Conservation (phyloP, 1,284 basidiomycete species). For the Papiliotrema flavescens region DNA sequence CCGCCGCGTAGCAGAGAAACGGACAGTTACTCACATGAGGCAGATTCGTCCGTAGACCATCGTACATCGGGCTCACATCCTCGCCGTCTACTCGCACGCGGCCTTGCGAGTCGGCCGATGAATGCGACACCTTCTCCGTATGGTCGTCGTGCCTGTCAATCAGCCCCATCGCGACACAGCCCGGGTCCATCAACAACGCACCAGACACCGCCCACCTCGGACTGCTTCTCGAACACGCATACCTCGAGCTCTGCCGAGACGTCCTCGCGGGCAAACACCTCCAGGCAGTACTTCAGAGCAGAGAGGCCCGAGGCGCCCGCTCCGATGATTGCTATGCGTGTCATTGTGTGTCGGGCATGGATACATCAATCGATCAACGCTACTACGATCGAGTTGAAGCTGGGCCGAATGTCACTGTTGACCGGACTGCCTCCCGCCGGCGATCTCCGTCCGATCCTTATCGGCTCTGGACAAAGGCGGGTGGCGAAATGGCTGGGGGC, state of each 20-base stretch:
- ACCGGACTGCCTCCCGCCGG: background rate
- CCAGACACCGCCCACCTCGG: constrained; percentile 45
- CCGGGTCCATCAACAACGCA: constrained; percentile 13
- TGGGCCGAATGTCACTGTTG: background rate
- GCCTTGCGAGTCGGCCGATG: background rate
- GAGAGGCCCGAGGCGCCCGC: constrained; percentile 49
- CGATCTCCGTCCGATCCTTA: too few species aligned
- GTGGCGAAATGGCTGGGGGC: too few species aligned
- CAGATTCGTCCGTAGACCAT: constrained; percentile 46
- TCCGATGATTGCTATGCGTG: constrained; percentile 49
- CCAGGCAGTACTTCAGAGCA: constrained; percentile 45
- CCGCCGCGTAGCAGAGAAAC: constrained; percentile 11
- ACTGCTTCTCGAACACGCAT: constrained; percentile 25
- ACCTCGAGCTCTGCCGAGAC: constrained; percentile 21
- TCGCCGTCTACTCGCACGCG: background rate
- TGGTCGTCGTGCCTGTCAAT: constrained; percentile 21
- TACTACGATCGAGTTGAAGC: background rate
- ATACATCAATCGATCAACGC: too few species aligned
- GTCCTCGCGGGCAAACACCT: constrained; percentile 22
- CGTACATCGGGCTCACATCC: constrained; percentile 43
- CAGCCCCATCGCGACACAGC: background rate
- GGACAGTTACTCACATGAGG: constrained; percentile 32
- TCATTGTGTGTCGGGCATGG: background rate
- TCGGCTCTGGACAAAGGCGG: too few species aligned
- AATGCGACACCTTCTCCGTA: constrained; percentile 10